Evolutionary conservation across 441 rosid genomes (phyloP).

Genomic region (Euphorbia celastroides): DNA sequence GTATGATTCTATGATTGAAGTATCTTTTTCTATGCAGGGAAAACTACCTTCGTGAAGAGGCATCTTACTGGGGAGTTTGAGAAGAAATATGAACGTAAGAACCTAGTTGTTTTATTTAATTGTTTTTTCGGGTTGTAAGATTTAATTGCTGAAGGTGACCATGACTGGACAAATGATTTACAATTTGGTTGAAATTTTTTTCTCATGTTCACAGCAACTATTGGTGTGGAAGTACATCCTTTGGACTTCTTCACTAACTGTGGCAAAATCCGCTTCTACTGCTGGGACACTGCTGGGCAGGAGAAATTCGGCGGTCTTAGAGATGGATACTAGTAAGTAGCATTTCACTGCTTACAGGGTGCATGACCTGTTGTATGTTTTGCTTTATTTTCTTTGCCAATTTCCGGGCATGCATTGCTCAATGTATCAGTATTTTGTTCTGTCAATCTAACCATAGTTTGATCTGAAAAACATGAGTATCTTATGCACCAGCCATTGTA

Average conservation of each 20-base stretch:
- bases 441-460: background rate
- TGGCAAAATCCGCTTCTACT: slow-evolving; percentile 48
- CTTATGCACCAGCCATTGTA: background rate
- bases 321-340: slow-evolving; percentile 57
- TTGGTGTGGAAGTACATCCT: slow-evolving; percentile 71
- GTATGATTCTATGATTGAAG: background rate
- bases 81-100: slow-evolving; percentile 53
- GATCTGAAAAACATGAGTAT: background rate
- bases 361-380: background rate
- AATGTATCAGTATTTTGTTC: background rate
- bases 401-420: background rate
- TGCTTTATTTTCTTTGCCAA: background rate
- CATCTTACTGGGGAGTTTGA: slow-evolving; percentile 57
- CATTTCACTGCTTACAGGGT: too few species aligned
- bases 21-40: slow-evolving; percentile 28
- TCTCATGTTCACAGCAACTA: slow-evolving; percentile 36
- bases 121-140: background rate
- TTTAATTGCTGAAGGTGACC: too few species aligned
- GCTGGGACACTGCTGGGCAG: slow-evolving; percentile 66
- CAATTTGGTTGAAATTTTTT: too few species aligned
- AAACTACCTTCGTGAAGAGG: slow-evolving; percentile 52
- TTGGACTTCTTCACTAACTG: slow-evolving; percentile 53
- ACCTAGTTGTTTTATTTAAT: background rate
- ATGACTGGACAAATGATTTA: background rate
- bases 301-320: slow-evolving; percentile 65